These are phyloP conservation scores for Diplodia scrobiculata DNA, from an alignment of 2,329 filamentous ascomycete genomes.

Conservation along the genomic window DNA sequence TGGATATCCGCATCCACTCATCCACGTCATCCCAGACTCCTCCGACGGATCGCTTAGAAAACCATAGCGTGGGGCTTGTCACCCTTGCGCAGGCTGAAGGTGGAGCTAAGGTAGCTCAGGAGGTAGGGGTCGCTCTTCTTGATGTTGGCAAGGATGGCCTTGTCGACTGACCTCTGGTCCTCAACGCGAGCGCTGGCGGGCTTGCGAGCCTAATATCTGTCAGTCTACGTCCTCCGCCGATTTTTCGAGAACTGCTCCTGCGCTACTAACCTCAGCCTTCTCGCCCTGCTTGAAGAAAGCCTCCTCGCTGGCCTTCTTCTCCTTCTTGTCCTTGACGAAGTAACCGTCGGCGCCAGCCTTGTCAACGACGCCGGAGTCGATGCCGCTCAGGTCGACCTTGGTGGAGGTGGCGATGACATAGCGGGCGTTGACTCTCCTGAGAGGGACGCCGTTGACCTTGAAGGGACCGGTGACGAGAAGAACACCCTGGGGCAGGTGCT, in stretches of 20 bases:
- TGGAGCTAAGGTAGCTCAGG: conserved; percentile 87
- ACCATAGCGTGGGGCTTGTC: conserved; percentile 99
- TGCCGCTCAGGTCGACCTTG: conserved; percentile 78
- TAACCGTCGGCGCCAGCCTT: conserved; percentile 84
- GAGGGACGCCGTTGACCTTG: conserved; percentile 99
- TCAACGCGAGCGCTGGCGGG: conserved; percentile 85
- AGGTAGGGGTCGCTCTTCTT: conserved; percentile 94
- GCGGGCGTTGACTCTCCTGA: conserved; percentile 88
- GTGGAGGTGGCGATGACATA: conserved; percentile 91
- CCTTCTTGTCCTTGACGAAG: conserved; percentile 93
- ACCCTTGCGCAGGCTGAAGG: conserved; percentile 98
- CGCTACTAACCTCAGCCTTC: conserved; percentile 81
- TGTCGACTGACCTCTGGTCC: conserved; percentile 99
- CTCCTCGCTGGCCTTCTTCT: conserved; percentile 96
- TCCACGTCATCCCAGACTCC: conserved; percentile 27
- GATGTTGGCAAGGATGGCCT: conserved; percentile 90
- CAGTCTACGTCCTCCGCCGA: conserved; percentile 32
- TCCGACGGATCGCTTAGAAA: conserved; percentile 65
- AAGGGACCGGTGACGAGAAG: conserved; percentile 99
- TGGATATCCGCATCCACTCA: conserved; percentile 43
- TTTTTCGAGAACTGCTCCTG: not conserved
- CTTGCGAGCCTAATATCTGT: conserved; percentile 79
- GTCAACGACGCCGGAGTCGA: conserved; percentile 71
- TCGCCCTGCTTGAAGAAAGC: conserved; percentile 99
- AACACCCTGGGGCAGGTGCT: conserved; percentile 94